Conservation (phyloP, 805 yeast species). For the Myxozyma lipomycoides region DNA sequence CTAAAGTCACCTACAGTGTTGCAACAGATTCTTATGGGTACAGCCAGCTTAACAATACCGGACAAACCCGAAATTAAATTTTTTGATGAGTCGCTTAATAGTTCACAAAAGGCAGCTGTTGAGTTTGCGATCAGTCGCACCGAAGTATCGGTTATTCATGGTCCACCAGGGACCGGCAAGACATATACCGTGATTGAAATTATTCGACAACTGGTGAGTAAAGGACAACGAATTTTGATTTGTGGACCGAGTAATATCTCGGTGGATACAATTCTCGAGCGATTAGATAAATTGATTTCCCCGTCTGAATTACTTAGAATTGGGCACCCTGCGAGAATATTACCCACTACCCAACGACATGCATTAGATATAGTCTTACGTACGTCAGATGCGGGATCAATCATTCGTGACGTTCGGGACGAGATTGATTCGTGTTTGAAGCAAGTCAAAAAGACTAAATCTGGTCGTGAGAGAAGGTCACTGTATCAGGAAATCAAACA, state of each 20-base stretch:
- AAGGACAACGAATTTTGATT: conserved; percentile 61
- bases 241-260: conserved; percentile 95
- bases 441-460: conserved; percentile 57
- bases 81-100: conserved; percentile 50
- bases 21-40: conserved; percentile 48
- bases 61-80: conserved; percentile 32
- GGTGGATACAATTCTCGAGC: conserved; percentile 84
- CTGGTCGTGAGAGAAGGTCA: conserved; percentile 59
- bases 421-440: conserved; percentile 62
- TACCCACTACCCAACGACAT: conserved; percentile 58
- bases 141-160: conserved; percentile 57
- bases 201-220: conserved; percentile 61
- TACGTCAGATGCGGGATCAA: conserved; percentile 52
- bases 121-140: conserved; percentile 53
- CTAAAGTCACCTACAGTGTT: conserved; percentile 42
- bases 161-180: conserved; percentile 82
- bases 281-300: conserved; percentile 49
- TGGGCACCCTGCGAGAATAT: conserved; percentile 89
- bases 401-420: conserved; percentile 60
- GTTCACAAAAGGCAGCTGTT: conserved; percentile 72
- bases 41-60: conserved; percentile 34
- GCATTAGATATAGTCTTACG: conserved; percentile 72
- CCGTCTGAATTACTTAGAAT: conserved; percentile 62
- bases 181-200: conserved; percentile 82
- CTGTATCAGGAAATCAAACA: conserved; percentile 66